A percentile compares a stretch with the other conserved stretches of the same genome.
Evolutionary conservation across 331 rosid species (phyloP).

Genomic region (Pyrus hybrid): DNA sequence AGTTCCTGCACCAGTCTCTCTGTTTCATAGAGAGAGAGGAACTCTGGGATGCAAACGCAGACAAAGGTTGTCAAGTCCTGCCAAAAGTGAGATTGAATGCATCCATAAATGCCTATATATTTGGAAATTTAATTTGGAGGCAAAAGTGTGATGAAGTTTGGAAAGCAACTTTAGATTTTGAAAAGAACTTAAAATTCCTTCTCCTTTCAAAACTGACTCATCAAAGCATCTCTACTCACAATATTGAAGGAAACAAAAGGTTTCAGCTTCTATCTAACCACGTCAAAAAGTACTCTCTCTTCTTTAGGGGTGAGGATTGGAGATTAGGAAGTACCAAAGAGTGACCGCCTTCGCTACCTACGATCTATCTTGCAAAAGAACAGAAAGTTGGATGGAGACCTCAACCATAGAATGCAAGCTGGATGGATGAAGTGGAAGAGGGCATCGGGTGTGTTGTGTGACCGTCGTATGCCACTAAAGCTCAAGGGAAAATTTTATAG

Average conservation of each 20-base stretch:
- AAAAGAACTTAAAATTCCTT: neutral
- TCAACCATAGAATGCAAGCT: too few relatives aligned
- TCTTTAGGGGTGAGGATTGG: too few relatives aligned
- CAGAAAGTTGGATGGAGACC: too few relatives aligned
- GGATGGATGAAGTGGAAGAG: too few relatives aligned
- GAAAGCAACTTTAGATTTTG: neutral
- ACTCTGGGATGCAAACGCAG: slow-evolving; percentile 99
- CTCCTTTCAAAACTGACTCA: neutral
- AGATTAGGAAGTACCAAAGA: too few relatives aligned
- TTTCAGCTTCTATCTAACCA: neutral
- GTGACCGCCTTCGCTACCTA: too few relatives aligned
- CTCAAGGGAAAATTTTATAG: too few relatives aligned
- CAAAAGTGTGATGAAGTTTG: neutral
- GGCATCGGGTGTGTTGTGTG: too few relatives aligned
- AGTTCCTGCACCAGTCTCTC: slow-evolving; percentile 98
- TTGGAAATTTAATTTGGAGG: neutral
- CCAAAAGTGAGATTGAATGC: slow-evolving; percentile 22
- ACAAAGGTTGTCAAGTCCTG: slow-evolving; percentile 97
- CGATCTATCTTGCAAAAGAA: too few relatives aligned
- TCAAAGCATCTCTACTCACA: neutral
- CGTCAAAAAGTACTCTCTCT: neutral
- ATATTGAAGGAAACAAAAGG: neutral
- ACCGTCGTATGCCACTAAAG: too few relatives aligned
- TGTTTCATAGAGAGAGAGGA: slow-evolving; percentile 93
- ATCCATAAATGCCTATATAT: slow-evolving; percentile 3